These are phyloP conservation scores for Blastocystis sp. DNA, from an alignment of 352 stramenopile genomes.

Conservation along the genomic window DNA sequence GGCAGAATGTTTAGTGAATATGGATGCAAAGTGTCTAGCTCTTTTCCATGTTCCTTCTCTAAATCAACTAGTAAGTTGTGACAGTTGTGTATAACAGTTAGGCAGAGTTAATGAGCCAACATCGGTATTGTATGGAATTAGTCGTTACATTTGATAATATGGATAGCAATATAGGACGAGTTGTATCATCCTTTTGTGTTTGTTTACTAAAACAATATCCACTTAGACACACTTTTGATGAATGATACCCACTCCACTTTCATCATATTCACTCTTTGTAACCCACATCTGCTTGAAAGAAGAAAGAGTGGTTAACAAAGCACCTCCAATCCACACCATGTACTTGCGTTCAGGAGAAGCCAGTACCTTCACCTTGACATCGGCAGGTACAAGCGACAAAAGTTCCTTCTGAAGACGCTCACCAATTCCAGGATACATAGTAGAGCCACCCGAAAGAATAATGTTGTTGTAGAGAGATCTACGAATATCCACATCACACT, in stretches of 20 bases:
- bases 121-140: neutral
- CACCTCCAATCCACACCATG: slow-evolving; percentile 94
- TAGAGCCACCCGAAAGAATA: slow-evolving; percentile 90
- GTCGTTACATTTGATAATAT: neutral
- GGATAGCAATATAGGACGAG: neutral
- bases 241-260: slow-evolving; percentile 90
- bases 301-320: slow-evolving; percentile 89
- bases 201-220: slow-evolving; percentile 31
- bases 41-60: slow-evolving; percentile 7
- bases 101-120: neutral
- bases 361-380: slow-evolving; percentile 93
- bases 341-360: slow-evolving; percentile 88
- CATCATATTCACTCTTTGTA: slow-evolving; percentile 93
- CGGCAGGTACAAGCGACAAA: slow-evolving; percentile 81
- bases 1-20: neutral
- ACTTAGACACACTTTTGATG: slow-evolving; percentile 89
- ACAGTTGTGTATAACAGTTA: neutral
- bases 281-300: slow-evolving; percentile 98
- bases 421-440: slow-evolving; percentile 89
- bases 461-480: slow-evolving; percentile 92
- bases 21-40: neutral
- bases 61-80: neutral
- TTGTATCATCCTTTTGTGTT: neutral
- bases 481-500: slow-evolving; percentile 85
- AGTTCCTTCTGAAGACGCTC: slow-evolving; percentile 89